These are phyloP conservation scores for Arthrobotrys musiformis DNA, from an alignment of 2,329 filamentous ascomycete genomes.

Conservation along the genomic window DNA sequence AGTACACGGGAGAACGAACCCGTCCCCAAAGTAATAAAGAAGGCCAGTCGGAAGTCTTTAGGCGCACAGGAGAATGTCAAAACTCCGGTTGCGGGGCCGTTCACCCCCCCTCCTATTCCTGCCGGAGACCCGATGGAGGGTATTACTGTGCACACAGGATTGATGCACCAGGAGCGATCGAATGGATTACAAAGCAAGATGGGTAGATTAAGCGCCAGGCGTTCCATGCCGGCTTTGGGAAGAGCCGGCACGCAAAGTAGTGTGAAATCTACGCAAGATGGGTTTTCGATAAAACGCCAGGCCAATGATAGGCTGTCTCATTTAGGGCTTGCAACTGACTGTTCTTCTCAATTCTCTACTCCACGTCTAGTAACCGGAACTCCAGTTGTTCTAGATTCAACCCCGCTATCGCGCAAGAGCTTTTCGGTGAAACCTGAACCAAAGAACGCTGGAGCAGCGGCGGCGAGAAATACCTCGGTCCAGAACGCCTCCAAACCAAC, in stretches of 20 bases:
- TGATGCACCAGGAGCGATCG: neutral
- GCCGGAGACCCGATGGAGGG: slow-evolving; percentile 1
- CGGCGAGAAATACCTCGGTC: neutral
- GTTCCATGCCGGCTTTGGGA: neutral
- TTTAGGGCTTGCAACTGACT: neutral
- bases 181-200: neutral
- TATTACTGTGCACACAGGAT: neutral
- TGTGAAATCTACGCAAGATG: neutral
- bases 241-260: neutral
- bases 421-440: neutral
- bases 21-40: neutral
- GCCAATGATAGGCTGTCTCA: neutral
- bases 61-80: neutral
- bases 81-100: neutral
- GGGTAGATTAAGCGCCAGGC: neutral
- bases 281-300: neutral
- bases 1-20: neutral
- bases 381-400: neutral
- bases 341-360: neutral
- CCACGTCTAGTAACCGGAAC: neutral
- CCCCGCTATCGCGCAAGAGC: neutral
- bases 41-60: neutral
- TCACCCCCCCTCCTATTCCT: neutral
- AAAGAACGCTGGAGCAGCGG: neutral
- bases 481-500: neutral